A percentile compares a stretch with the other conserved stretches of the same genome.
These are phyloP conservation scores for Brachypodium distachyon DNA, from an alignment of 202 grass and related monocot species.

Conservation along the genomic window DNA sequence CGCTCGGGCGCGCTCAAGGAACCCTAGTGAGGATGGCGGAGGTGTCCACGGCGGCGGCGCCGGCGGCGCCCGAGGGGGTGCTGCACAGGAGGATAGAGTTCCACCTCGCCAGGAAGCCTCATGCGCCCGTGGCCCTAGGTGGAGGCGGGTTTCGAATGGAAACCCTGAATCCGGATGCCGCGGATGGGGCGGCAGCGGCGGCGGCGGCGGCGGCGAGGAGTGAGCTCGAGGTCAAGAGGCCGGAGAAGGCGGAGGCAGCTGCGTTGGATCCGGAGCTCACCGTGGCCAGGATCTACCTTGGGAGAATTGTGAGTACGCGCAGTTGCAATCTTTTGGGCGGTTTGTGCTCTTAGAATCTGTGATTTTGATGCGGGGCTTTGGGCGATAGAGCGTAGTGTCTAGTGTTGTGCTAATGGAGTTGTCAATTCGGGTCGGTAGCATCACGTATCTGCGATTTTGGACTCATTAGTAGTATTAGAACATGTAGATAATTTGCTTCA, in stretches of 20 bases:
- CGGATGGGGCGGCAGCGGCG: not conserved
- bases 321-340: not conserved
- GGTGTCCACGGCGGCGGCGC: slow-evolving; percentile 14
- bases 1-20: not conserved
- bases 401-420: not conserved
- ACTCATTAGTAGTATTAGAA: not conserved
- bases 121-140: slow-evolving; percentile 12
- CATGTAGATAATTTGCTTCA: not conserved
- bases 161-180: slow-evolving; percentile 54
- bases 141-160: slow-evolving; percentile 52
- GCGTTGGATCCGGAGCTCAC: slow-evolving; percentile 62
- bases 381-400: not conserved
- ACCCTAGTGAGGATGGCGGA: slow-evolving; percentile 38
- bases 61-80: slow-evolving; percentile 26
- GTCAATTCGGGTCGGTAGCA: not conserved
- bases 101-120: slow-evolving; percentile 42
- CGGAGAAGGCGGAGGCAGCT: slow-evolving; percentile 32
- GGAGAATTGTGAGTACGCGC: slow-evolving; percentile 66
- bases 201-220: slow-evolving; percentile 8
- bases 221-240: slow-evolving; percentile 15
- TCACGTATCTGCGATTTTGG: not conserved
- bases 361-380: slow-evolving; percentile 10
- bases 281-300: slow-evolving; percentile 61
- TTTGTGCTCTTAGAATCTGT: not conserved
- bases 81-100: slow-evolving; percentile 63